Conservation (phyloP, 1,139 yeast species). For the Nematodospora anomalae region DNA sequence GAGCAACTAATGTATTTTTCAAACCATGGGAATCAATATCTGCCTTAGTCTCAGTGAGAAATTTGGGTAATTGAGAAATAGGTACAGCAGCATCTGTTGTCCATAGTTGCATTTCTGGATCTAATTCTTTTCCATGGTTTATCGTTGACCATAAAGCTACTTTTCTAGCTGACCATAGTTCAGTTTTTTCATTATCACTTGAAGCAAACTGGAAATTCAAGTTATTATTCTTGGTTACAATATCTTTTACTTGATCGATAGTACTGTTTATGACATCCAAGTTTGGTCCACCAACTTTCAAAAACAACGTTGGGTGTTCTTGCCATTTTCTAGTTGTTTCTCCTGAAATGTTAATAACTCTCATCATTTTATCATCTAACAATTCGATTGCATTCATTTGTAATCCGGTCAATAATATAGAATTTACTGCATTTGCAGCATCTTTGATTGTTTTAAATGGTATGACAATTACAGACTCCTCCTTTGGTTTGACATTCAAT, state of each 20-base stretch:
- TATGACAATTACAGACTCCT: slow-evolving; percentile 40
- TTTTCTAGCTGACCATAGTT: slow-evolving; percentile 85
- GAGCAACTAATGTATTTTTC: slow-evolving; percentile 50
- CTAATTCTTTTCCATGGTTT: slow-evolving; percentile 53
- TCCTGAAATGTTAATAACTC: slow-evolving; percentile 51
- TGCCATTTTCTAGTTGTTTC: slow-evolving; percentile 26
- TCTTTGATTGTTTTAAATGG: slow-evolving; percentile 40
- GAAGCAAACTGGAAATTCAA: slow-evolving; percentile 59
- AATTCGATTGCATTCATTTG: slow-evolving; percentile 46
- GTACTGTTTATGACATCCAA: slow-evolving; percentile 53
- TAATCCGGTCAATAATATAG: slow-evolving; percentile 37
- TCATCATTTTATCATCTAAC: slow-evolving; percentile 36
- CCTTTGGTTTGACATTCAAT: slow-evolving; percentile 36
- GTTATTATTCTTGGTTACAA: slow-evolving; percentile 52
- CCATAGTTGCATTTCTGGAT: slow-evolving; percentile 67
- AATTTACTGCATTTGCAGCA: slow-evolving; percentile 42
- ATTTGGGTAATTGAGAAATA: slow-evolving; percentile 45
- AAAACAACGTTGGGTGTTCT: slow-evolving; percentile 74
- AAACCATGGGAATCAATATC: slow-evolving; percentile 45
- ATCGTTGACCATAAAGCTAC: slow-evolving; percentile 85
- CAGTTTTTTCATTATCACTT: slow-evolving; percentile 61
- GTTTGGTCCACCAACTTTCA: slow-evolving; percentile 69
- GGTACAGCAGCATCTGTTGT: slow-evolving; percentile 75
- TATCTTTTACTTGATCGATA: slow-evolving; percentile 49
- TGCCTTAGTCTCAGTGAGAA: slow-evolving; percentile 50